Base-by-base conservation (phyloP, 306 rosid genomes). In the Dalbergia oliveri region DNA sequence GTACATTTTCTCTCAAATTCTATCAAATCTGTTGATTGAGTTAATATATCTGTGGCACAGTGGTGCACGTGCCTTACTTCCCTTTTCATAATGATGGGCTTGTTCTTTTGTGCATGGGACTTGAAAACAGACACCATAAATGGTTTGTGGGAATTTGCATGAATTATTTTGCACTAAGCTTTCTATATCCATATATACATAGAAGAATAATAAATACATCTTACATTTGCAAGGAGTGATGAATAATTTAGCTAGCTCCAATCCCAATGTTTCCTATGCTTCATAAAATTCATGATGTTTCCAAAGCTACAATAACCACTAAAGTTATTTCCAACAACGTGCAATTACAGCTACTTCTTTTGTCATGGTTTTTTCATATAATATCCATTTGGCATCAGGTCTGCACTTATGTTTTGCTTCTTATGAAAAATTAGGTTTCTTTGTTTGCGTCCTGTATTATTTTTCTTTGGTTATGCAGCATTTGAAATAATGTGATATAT, bases 401-500 rank as follows among this genome's bases (percentile, higher is more conserved):
- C 58, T 43, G 15, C 2, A 14, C 56, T 59, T 39, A 23, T 26
- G 2, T 43, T 58, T 59, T 43, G 37, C 45, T 69, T 69, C 82
- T 45, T 49, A 62, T 37, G n/a, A 47, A 44, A 53, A 62, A 15
- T 19, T 75, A 69, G 53, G 63, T 62, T 51, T 70, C n/a, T 51
- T 72, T 56, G 39, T 34, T 54, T 51, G 70, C 41, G 41, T 23
- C 49, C 51, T 53, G 73, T 77, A 8, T 41, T 72, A 56, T 8
- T 56, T 72, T 77, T 56, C 23, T 9, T 23, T 56, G 72, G 23
- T 56, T 39, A 58, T 57, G 76, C 21, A 56, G 47, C 57, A 66
- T 45, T 66, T 59, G 61, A 31, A 39, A 63, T 81, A 11, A 50
- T 37, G 39, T 4, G 56, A 57, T 72, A 33, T 54, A 50, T 57